Percentiles rank a stretch among this genome's conserved stretches.
These are phyloP conservation scores for Podospora tetraspora DNA, from an alignment of 495 filamentous ascomycete species.

Conservation along the genomic window DNA sequence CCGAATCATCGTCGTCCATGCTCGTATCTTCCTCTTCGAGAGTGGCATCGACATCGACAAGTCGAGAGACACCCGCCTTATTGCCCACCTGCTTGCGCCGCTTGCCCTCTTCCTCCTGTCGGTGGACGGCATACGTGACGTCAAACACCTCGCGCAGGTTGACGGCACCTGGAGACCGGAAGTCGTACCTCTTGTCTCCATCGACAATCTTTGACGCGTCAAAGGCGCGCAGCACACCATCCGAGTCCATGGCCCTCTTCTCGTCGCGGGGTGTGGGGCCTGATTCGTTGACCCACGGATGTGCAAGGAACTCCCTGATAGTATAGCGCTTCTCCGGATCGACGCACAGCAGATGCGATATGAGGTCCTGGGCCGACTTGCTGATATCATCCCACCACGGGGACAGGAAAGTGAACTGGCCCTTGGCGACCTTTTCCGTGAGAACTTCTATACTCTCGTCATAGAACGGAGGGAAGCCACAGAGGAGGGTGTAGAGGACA, in stretches of 20 bases:
- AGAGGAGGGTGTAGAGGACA: constrained; percentile 93
- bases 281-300: constrained; percentile 82
- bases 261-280: constrained; percentile 56
- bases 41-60: constrained; percentile 65
- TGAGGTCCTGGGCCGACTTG: constrained; percentile 87
- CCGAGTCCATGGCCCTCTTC: constrained; percentile 45
- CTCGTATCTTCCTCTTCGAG: constrained; percentile 57
- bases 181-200: constrained; percentile 70
- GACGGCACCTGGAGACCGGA: constrained; percentile 91
- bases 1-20: constrained; percentile 45
- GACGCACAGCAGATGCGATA: constrained; percentile 87
- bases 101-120: constrained; percentile 94
- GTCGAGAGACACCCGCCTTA: constrained; percentile 45
- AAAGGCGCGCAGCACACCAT: constrained; percentile 44
- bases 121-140: constrained; percentile 91
- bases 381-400: constrained; percentile 99
- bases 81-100: constrained; percentile 72
- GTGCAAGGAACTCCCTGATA: constrained; percentile 79
- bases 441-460: constrained; percentile 96
- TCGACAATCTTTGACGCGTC: constrained; percentile 55
- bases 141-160: constrained; percentile 97
- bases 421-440: constrained; percentile 94
- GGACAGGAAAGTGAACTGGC: constrained; percentile 95
- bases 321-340: constrained; percentile 88
- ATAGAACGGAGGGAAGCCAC: constrained; percentile 97